These are phyloP conservation scores for Musa acuminata DNA, from an alignment of 176 grass and related monocot species.

Conservation along the genomic window DNA sequence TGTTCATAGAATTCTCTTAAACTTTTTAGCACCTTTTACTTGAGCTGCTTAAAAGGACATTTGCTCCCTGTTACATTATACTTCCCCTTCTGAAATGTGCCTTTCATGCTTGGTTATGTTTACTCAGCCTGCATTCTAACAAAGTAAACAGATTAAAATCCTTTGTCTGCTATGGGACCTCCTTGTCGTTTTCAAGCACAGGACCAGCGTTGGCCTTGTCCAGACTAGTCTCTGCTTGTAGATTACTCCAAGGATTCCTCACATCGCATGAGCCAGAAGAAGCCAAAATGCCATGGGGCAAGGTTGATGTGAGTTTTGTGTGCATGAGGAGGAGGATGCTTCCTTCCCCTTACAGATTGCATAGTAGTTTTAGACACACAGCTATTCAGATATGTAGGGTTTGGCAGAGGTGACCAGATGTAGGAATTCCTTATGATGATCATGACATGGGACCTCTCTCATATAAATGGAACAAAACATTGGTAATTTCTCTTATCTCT, in stretches of 20 bases:
- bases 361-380: background rate
- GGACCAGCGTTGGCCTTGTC: background rate
- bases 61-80: no score
- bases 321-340: no score
- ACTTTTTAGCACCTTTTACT: background rate
- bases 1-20: no score
- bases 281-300: background rate
- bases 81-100: no score
- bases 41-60: background rate
- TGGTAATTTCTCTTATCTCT: background rate
- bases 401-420: background rate
- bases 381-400: background rate
- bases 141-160: no score
- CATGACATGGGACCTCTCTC: background rate
- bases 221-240: background rate
- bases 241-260: background rate
- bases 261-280: background rate
- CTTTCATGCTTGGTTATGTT: no score
- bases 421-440: background rate
- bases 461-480: background rate
- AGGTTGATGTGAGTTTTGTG: no score
- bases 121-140: no score
- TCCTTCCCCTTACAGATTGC: background rate
- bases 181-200: background rate
- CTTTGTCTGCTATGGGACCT: background rate